Conservation (phyloP, 768 basidiomycete genomes). For the Mycena metata region DNA sequence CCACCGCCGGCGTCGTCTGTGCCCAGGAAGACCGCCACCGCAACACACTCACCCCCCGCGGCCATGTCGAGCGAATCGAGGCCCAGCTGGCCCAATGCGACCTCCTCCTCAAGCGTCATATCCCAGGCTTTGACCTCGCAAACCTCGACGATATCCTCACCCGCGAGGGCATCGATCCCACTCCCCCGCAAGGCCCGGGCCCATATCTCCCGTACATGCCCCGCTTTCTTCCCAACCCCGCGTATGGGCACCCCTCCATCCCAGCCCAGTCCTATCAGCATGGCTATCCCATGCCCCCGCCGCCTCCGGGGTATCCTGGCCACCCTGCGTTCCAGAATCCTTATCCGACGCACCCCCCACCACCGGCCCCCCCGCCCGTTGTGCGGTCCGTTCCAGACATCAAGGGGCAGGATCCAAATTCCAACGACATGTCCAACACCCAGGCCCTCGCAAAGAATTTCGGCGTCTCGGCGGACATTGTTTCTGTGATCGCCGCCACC, state of each 20-base stretch:
- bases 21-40: conserved; percentile 92
- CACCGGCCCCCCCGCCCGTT: conserved; percentile 36
- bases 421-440: conserved; percentile 83
- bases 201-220: conserved; percentile 41
- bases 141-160: conserved; percentile 74
- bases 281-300: conserved; percentile 55
- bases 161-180: conserved; percentile 77
- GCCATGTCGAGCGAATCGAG: conserved; percentile 87
- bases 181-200: conserved; percentile 38
- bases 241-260: conserved; percentile 39
- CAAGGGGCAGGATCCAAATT: conserved; percentile 84
- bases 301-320: conserved; percentile 63
- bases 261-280: conserved; percentile 46
- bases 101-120: conserved; percentile 80
- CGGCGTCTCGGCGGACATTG: conserved; percentile 80
- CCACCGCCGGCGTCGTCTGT: conserved; percentile 82
- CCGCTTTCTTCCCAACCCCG: not conserved
- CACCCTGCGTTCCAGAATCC: conserved; percentile 73
- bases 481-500: conserved; percentile 59
- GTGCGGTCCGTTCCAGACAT: conserved; percentile 47
- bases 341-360: conserved; percentile 52
- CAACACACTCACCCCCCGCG: conserved; percentile 87
- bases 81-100: conserved; percentile 84
- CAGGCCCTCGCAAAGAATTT: conserved; percentile 84
- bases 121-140: conserved; percentile 76